phyloP scores from a whole-genome alignment of 495 filamentous ascomycete genomes.

The Aspergillus panamensis region DNA sequence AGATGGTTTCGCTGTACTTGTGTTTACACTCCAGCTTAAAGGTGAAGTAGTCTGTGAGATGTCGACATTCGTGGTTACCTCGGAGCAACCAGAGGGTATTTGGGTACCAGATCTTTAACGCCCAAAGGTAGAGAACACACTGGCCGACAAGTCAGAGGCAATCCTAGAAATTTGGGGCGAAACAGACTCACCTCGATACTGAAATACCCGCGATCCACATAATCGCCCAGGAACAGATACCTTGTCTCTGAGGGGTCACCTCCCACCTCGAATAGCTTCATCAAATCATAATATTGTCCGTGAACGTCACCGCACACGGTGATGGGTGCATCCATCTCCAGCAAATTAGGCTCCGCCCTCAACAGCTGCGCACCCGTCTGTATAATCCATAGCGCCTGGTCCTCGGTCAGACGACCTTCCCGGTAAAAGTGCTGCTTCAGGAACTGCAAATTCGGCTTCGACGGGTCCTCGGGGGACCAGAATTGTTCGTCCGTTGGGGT shows the following conservation, averaged over 20 bases:
- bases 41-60: conserved; percentile 99
- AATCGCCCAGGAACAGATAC: conserved; percentile 96
- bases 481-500: conserved; percentile 83
- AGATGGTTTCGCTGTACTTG: conserved; percentile 95
- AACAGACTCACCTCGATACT: conserved; percentile 73
- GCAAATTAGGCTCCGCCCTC: conserved; percentile 82
- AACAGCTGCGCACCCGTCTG: conserved; percentile 78
- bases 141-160: conserved; percentile 29
- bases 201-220: conserved; percentile 97
- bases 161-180: neutral
- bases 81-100: conserved; percentile 95
- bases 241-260: conserved; percentile 93
- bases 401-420: conserved; percentile 93
- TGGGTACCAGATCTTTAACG: conserved; percentile 98
- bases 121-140: conserved; percentile 97
- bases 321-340: conserved; percentile 99
- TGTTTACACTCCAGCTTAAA: conserved; percentile 99
- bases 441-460: conserved; percentile 88
- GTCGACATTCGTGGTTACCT: conserved; percentile 97
- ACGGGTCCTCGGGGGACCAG: conserved; percentile 70
- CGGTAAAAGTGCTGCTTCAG: conserved; percentile 98
- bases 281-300: conserved; percentile 97
- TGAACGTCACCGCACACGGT: conserved; percentile 99
- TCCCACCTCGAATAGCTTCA: conserved; percentile 99
- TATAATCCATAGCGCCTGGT: conserved; percentile 96